A percentile compares a stretch with the other conserved stretches of the same genome.
These are phyloP conservation scores for Lithospermum erythrorhizon DNA, from an alignment of 257 asterid genomes.

Conservation along the genomic window DNA sequence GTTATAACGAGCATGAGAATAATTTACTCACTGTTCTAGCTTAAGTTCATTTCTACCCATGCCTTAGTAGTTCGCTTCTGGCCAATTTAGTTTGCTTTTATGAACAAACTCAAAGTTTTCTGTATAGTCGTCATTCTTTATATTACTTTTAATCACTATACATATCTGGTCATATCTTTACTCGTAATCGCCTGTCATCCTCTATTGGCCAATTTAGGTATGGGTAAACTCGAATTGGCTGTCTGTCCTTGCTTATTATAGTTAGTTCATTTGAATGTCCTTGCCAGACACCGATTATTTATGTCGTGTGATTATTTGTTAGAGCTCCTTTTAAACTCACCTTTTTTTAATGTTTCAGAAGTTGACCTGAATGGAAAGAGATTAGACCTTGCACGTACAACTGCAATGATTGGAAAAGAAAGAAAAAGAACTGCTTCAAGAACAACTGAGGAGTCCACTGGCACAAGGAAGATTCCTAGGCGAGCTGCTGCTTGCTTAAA, in stretches of 20 bases:
- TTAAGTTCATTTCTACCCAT: too few relatives aligned
- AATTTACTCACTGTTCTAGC: too few relatives aligned
- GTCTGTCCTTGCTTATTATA: neutral
- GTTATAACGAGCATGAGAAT: too few relatives aligned
- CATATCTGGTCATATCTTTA: too few relatives aligned
- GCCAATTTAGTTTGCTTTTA: too few relatives aligned
- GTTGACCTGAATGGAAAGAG: constrained; percentile 19
- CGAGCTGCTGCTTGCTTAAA: constrained; percentile 75
- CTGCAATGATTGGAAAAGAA: constrained; percentile 25
- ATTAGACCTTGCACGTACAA: constrained; percentile 20
- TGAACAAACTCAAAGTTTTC: too few relatives aligned
- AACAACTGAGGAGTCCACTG: constrained; percentile 23
- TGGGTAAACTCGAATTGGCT: neutral
- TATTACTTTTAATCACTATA: too few relatives aligned
- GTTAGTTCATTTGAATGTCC: neutral
- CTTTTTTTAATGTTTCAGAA: constrained; percentile 22
- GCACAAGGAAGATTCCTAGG: constrained; percentile 62
- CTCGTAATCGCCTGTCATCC: too few relatives aligned
- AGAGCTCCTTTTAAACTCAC: neutral
- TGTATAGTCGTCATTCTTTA: too few relatives aligned
- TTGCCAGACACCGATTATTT: too few relatives aligned
- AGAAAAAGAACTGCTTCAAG: constrained; percentile 40
- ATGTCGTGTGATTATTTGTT: neutral
- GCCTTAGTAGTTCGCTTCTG: too few relatives aligned
- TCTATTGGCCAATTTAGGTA: too few relatives aligned